Evolutionary conservation across 176 grass and related monocot genomes (phyloP).

Genomic region (Tillandsia fasciculata): DNA sequence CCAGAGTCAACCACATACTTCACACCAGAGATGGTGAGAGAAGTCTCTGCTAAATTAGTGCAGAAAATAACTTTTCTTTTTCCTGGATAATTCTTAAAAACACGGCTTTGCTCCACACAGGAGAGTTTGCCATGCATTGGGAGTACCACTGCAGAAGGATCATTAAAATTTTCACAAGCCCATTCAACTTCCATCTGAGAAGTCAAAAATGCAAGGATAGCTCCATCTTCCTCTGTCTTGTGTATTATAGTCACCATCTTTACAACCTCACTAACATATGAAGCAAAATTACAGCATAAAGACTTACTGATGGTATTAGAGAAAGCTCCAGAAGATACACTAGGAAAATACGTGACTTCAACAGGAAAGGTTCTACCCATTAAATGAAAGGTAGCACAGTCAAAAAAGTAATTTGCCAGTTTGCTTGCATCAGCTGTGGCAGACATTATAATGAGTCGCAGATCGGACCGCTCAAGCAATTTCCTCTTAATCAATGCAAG

Average conservation of each 20-base stretch:
- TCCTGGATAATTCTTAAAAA: slow-evolving; percentile 74
- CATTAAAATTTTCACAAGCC: slow-evolving; percentile 70
- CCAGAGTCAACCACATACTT: slow-evolving; percentile 92
- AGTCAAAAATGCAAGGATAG: slow-evolving; percentile 88
- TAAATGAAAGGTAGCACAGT: slow-evolving; percentile 53
- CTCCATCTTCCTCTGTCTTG: slow-evolving; percentile 68
- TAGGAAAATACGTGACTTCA: slow-evolving; percentile 75
- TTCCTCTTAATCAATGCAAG: slow-evolving; percentile 85
- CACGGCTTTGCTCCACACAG: slow-evolving; percentile 50
- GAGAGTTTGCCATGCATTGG: slow-evolving; percentile 94
- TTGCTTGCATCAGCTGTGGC: slow-evolving; percentile 77
- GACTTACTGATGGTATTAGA: slow-evolving; percentile 21
- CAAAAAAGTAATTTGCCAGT: slow-evolving; percentile 75
- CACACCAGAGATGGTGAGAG: slow-evolving; percentile 71
- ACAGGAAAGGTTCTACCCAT: slow-evolving; percentile 78
- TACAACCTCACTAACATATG: slow-evolving; percentile 75
- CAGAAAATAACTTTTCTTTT: slow-evolving; percentile 92
- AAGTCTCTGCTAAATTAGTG: slow-evolving; percentile 92
- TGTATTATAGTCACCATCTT: slow-evolving; percentile 57
- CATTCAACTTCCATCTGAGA: slow-evolving; percentile 89
- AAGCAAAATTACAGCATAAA: slow-evolving; percentile 32
- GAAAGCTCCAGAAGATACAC: slow-evolving; percentile 29
- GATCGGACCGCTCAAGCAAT: slow-evolving; percentile 59
- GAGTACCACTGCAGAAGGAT: slow-evolving; percentile 50
- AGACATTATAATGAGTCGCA: slow-evolving; percentile 91